Evolutionary conservation across 345 rosid genomes (phyloP).

Genomic region (Gossypium ekmanianum): DNA sequence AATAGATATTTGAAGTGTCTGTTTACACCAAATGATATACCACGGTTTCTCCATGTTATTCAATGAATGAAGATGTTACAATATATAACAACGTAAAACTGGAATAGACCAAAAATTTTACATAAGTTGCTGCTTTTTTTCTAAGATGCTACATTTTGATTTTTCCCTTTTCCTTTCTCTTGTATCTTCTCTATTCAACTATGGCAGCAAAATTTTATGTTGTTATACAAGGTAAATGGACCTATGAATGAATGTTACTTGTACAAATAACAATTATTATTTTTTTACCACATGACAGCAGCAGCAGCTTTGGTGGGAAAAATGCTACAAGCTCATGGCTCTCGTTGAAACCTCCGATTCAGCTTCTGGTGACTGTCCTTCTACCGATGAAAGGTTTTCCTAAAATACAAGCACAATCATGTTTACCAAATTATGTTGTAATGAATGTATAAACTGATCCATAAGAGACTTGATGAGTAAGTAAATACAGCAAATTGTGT

Average conservation of each 20-base stretch:
- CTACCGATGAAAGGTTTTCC: slow-evolving; percentile 36
- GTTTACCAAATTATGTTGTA: background rate
- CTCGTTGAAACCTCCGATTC: slow-evolving; percentile 52
- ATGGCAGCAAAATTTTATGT: slow-evolving; percentile 19
- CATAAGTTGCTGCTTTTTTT: background rate
- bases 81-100: background rate
- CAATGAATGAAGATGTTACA: background rate
- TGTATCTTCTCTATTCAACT: slow-evolving; percentile 17
- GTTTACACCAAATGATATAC: background rate
- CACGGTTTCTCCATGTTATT: background rate
- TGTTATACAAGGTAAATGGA: slow-evolving; percentile 33
- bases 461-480: background rate
- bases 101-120: slow-evolving; percentile 4
- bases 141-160: slow-evolving; percentile 10
- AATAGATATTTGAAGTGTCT: too few species aligned
- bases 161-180: background rate
- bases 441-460: too few species aligned
- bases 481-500: background rate
- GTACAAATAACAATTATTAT: slow-evolving; percentile 27
- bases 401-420: slow-evolving; percentile 15
- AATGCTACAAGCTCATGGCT: slow-evolving; percentile 68
- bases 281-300: slow-evolving; percentile 17
- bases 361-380: slow-evolving; percentile 47
- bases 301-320: background rate
- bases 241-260: slow-evolving; percentile 29